phyloP scores from a whole-genome alignment of 345 rosid genomes.

The Salix purpurea region DNA sequence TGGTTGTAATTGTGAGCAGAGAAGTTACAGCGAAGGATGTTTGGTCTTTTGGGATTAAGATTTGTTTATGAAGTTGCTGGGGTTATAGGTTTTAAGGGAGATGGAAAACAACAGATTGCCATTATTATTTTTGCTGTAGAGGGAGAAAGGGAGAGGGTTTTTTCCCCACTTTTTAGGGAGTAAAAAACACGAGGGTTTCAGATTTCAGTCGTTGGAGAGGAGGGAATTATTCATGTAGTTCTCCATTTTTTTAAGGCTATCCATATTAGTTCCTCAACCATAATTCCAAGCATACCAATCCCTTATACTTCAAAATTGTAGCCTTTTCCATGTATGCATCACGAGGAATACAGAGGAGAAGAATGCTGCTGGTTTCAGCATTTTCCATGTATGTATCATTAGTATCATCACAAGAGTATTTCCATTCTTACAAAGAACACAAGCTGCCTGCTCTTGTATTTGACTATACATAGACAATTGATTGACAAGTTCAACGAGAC shows the following conservation, averaged over 20 bases:
- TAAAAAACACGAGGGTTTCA: neutral
- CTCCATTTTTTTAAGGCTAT: neutral
- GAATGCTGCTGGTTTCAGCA: no score
- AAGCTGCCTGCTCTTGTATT: no score
- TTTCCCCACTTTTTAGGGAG: neutral
- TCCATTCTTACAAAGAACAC: no score
- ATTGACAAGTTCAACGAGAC: no score
- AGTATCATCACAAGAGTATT: no score
- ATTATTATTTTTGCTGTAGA: constrained; percentile 5
- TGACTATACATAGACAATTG: no score
- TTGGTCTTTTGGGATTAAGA: constrained; percentile 14
- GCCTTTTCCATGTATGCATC: no score
- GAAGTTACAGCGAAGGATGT: constrained; percentile 45
- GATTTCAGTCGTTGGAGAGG: neutral
- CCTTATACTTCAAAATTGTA: no score
- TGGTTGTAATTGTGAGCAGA: constrained; percentile 34
- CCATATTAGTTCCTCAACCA: neutral
- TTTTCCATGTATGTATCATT: no score
- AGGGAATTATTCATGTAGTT: neutral
- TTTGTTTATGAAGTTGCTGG: constrained; percentile 1
- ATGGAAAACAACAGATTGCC: constrained; percentile 41
- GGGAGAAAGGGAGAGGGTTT: neutral
- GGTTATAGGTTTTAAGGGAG: constrained; percentile 40
- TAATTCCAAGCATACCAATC: neutral
- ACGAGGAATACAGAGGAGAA: no score